Percentiles rank a stretch among this genome's conserved stretches.
Evolutionary conservation across 2,329 filamentous ascomycete species (phyloP).

Genomic region (Harringtonia lauricola): DNA sequence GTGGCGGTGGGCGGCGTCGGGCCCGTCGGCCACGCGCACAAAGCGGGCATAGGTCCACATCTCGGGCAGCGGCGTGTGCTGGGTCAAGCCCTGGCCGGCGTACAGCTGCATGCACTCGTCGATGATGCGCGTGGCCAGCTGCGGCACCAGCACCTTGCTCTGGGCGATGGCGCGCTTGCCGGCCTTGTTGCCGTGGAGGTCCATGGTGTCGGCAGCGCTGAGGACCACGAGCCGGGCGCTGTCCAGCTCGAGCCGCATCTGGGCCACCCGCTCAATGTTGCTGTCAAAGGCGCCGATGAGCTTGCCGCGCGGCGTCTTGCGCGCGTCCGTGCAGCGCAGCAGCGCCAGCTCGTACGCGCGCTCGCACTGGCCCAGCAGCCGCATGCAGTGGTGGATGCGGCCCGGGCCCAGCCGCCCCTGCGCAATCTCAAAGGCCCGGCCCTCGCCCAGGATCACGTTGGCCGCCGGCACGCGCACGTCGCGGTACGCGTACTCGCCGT

Average conservation of each 20-base stretch:
- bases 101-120: conserved; percentile 91
- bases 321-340: conserved; percentile 82
- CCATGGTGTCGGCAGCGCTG: conserved; percentile 92
- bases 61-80: conserved; percentile 83
- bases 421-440: conserved; percentile 95
- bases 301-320: conserved; percentile 87
- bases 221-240: conserved; percentile 80
- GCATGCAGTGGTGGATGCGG: conserved; percentile 97
- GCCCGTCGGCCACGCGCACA: conserved; percentile 79
- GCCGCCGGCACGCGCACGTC: conserved; percentile 83
- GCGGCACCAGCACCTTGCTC: conserved; percentile 88
- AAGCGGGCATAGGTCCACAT: conserved; percentile 77
- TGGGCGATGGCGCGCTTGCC: conserved; percentile 89
- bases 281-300: conserved; percentile 80
- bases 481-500: conserved; percentile 82
- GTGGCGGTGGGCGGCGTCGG: conserved; percentile 86
- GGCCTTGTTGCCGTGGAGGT: conserved; percentile 76
- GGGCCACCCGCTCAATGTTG: conserved; percentile 89
- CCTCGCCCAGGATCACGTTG: conserved; percentile 86
- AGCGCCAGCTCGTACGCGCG: conserved; percentile 90
- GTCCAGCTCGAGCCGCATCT: conserved; percentile 87
- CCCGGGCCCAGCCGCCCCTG: conserved; percentile 92
- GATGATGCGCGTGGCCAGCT: conserved; percentile 73
- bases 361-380: conserved; percentile 83
- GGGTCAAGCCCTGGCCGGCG: conserved; percentile 80